phyloP scores from a whole-genome alignment of 2,329 filamentous ascomycete genomes.

The Allantophomopsis cytisporea region DNA sequence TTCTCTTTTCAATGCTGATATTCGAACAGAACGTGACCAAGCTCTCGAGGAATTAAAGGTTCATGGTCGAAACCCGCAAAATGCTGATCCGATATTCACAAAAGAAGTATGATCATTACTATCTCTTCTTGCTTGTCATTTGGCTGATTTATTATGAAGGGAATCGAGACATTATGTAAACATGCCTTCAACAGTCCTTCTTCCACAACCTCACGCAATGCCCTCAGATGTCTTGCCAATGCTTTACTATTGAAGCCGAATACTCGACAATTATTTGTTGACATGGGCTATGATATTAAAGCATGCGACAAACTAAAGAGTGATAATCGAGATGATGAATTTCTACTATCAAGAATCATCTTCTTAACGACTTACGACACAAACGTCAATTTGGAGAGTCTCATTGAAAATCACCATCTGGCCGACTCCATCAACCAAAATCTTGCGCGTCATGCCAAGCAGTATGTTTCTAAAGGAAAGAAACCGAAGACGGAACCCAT shows the following conservation, averaged over 20 bases:
- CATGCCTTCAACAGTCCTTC: slow-evolving; percentile 61
- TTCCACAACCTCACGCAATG: slow-evolving; percentile 55
- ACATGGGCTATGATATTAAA: slow-evolving; percentile 52
- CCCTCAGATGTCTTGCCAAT: slow-evolving; percentile 74
- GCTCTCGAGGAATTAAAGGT: slow-evolving; percentile 62
- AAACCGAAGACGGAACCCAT: slow-evolving; percentile 34
- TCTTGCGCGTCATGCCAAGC: slow-evolving; percentile 53
- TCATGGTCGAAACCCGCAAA: slow-evolving; percentile 55
- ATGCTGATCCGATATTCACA: slow-evolving; percentile 78
- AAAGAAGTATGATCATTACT: slow-evolving; percentile 37
- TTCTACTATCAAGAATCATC: slow-evolving; percentile 65
- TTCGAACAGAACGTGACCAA: slow-evolving; percentile 42
- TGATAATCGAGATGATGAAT: slow-evolving; percentile 72
- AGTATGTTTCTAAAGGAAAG: slow-evolving; percentile 23
- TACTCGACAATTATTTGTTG: slow-evolving; percentile 60
- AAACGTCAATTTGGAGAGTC: slow-evolving; percentile 46
- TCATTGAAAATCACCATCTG: slow-evolving; percentile 53
- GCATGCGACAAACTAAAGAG: slow-evolving; percentile 60
- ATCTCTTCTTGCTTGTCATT: too few species aligned
- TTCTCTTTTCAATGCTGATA: too few species aligned
- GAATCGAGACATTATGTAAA: slow-evolving; percentile 56
- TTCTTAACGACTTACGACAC: slow-evolving; percentile 72
- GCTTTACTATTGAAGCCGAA: slow-evolving; percentile 57
- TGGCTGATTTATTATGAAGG: slow-evolving; percentile 30
- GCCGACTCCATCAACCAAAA: slow-evolving; percentile 58